Base-by-base conservation (phyloP, 768 basidiomycete genomes). In the Mycena rosella region DNA sequence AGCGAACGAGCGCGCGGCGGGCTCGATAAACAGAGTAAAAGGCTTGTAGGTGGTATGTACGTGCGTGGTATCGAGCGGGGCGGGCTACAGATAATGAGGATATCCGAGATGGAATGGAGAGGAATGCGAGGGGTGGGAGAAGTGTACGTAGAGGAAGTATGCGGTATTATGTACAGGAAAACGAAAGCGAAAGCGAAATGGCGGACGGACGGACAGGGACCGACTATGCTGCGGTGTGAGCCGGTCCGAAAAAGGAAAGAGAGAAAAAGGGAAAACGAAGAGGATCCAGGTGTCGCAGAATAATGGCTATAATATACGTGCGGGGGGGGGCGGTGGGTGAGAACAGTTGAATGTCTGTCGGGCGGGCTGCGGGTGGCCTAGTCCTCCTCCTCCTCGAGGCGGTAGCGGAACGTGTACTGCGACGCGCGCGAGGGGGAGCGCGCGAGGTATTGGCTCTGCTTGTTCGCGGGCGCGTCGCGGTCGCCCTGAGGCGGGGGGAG, bases 401-500 rank as follows among this genome's bases (percentile, higher is more conserved):
- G 64, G 54, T 56, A 52, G 26, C 58, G 69, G 58, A 68, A 65
- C 63, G 65, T 22, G 62, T 68, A 68, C 38, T 73, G 68, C 38
- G 73, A 73, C 38, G 72, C 53, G 24, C 79, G 76, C 24, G 79
- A 79, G 0, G 78, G 77, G 27, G 79, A 71, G 38, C 78, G 74
- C 27, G 71, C 42, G 7, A 61, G 49, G 60, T 60, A 72, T 51
- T 73, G 72, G 51, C 55, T 38, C 26, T 62, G 60, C 47, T 64
- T 63, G 32, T 15, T 40, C 11, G 38, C 38, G 38, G 38, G 38
- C 20, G 32, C 7, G 20, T 60, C 57, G 47, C 60, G 64, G 58
- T 27, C 73, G 27, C 72, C 65, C 26, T 78, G 76, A 44, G 77
- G 73, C 32, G 85, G 83, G 17, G 91, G 91, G 49, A 91, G 80